Conservation (phyloP, 2,329 filamentous ascomycete species). For the Podosphaera aphanis region DNA sequence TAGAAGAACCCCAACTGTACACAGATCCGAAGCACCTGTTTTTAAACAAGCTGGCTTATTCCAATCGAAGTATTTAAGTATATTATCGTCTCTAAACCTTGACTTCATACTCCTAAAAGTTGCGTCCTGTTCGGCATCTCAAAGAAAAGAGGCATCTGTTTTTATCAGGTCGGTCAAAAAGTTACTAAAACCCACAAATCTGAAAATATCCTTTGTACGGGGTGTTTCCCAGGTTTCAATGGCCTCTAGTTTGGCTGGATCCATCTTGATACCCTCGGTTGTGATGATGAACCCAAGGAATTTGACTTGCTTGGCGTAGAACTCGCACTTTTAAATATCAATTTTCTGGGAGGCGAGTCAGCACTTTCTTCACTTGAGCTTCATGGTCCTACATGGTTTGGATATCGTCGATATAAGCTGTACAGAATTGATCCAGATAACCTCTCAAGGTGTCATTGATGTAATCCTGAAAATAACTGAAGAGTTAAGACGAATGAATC, state of each 20-base stretch:
- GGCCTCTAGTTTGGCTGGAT: neutral
- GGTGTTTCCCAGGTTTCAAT: neutral
- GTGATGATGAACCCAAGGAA: neutral
- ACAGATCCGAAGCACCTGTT: neutral
- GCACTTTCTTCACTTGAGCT: neutral
- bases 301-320: neutral
- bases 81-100: neutral
- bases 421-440: constrained; percentile 5
- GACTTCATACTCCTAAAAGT: neutral
- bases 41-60: neutral
- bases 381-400: constrained; percentile 1
- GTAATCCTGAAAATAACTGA: constrained; percentile 4
- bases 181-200: neutral
- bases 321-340: constrained; percentile 1
- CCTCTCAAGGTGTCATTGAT: constrained; percentile 6
- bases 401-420: constrained; percentile 5
- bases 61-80: neutral
- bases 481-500: neutral
- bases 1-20: neutral
- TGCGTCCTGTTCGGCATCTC: neutral
- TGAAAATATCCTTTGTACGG: neutral
- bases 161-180: neutral
- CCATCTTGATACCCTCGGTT: neutral
- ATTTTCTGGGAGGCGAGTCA: neutral
- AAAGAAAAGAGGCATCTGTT: neutral